Evolutionary conservation across 1,284 basidiomycete species (phyloP), one percentile per base, ranked within the genome.

Genomic region (Cutaneotrichosporon sp.): DNA sequence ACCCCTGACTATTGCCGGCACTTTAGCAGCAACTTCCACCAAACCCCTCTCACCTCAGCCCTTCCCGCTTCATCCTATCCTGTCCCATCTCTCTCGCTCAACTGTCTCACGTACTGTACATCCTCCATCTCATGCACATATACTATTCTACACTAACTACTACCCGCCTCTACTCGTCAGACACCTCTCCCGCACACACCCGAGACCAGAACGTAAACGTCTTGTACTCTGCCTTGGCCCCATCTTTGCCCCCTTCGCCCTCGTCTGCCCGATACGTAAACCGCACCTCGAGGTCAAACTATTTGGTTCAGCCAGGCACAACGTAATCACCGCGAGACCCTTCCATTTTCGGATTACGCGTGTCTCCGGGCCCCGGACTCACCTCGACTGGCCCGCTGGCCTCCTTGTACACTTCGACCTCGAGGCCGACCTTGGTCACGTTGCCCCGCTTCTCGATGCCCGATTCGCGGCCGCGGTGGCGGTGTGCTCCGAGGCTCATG

Each of bases 201-300:
- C 78, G 57, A 4, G 70, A 60, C 75, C 76, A 77, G 60, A 76
- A 78, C 9, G 74, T 74, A 60, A 80, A 80, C 24, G 72, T 75
- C 72, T 79, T 80, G 65, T 71, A 79, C 67, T 75, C 77, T 16
- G 72, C 73, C 57, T 67, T 70, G 54, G 42, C 45, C 62, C 73
- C 75, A 14, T 71, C 73, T 52, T 65, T 71, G 54, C 51, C 43
- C 36, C 29, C 52, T 11, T 51, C 43, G n/a, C 65, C 59, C 49
- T 95, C 93, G 71, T 95, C 93, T 0, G 90, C 89, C 36, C 89
- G 86, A 76, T 97, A 97, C 0, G 92, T 95, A 76, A 92, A 97
- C 6, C 91, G 87, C 1, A 97, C 88, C 62, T 93, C 84, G 86
- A 95, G 89, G 71, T 94, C 93, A 76, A 94, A 92, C 92, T 95